phyloP scores from a whole-genome alignment of 2,329 filamentous ascomycete species.

The Penicillium capsulatum region DNA sequence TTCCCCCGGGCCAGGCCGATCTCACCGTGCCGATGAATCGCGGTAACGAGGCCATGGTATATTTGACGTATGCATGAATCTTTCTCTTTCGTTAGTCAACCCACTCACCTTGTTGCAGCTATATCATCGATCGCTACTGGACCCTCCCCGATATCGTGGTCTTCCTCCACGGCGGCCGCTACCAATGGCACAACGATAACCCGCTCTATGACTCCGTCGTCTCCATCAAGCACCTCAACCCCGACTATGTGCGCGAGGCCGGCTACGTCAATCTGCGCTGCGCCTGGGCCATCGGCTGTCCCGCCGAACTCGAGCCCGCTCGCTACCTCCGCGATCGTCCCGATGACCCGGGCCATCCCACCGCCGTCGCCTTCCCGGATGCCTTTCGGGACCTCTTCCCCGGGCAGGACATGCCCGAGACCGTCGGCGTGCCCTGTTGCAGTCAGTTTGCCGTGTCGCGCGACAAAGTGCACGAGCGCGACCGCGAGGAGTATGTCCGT shows the following conservation, averaged over 20 bases:
- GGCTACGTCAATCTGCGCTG: conserved; percentile 39
- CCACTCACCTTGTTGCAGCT: conserved; percentile 6
- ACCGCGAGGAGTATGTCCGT: conserved; percentile 43
- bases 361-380: conserved; percentile 27
- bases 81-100: not conserved
- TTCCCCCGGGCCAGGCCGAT: conserved; percentile 26
- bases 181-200: conserved; percentile 41
- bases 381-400: conserved; percentile 46
- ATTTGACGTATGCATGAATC: conserved; percentile 39
- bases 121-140: conserved; percentile 31
- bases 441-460: conserved; percentile 51
- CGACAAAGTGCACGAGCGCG: conserved; percentile 42
- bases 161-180: conserved; percentile 42
- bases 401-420: conserved; percentile 32
- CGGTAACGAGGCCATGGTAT: conserved; percentile 49
- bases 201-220: conserved; percentile 27
- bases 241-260: conserved; percentile 26
- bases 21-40: conserved; percentile 47
- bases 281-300: conserved; percentile 31
- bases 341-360: conserved; percentile 21
- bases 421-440: conserved; percentile 48
- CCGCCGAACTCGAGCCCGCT: conserved; percentile 33
- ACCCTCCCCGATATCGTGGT: conserved; percentile 39
- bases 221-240: conserved; percentile 26
- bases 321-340: conserved; percentile 29